Evolutionary conservation across 441 rosid genomes (phyloP).

Genomic region (Jatropha multifida): DNA sequence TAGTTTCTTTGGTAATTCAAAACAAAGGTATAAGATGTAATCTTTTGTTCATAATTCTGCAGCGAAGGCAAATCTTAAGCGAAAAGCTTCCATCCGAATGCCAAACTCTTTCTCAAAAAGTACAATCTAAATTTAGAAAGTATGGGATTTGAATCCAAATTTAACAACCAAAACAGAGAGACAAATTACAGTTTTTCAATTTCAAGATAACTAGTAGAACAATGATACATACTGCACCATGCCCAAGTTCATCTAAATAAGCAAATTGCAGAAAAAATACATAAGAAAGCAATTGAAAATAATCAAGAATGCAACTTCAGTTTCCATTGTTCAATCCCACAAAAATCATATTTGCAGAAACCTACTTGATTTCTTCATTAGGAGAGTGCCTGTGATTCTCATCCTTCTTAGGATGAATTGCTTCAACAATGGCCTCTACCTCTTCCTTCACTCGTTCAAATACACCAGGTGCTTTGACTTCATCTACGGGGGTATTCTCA

Average conservation of each 20-base stretch:
- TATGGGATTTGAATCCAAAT: not conserved
- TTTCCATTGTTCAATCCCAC: conserved; percentile 1
- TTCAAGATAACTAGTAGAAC: not conserved
- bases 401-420: conserved; percentile 46
- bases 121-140: not conserved
- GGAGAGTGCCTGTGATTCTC: conserved; percentile 12
- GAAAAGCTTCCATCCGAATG: not conserved
- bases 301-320: conserved; percentile 11
- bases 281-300: not conserved
- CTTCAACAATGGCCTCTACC: conserved; percentile 48
- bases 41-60: not conserved
- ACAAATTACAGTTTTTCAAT: not conserved
- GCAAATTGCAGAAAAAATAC: not conserved
- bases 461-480: conserved; percentile 54
- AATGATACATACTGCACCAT: not conserved
- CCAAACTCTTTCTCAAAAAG: not conserved
- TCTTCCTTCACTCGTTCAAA: conserved; percentile 57
- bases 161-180: not conserved
- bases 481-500: conserved; percentile 40
- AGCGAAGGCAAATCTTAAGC: not conserved
- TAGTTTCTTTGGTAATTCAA: not conserved
- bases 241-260: not conserved
- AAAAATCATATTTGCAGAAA: not conserved
- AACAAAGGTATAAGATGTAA: not conserved
- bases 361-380: conserved; percentile 16